phyloP scores from a whole-genome alignment of 2,329 filamentous ascomycete genomes.

The Fusarium fracticaudum region DNA sequence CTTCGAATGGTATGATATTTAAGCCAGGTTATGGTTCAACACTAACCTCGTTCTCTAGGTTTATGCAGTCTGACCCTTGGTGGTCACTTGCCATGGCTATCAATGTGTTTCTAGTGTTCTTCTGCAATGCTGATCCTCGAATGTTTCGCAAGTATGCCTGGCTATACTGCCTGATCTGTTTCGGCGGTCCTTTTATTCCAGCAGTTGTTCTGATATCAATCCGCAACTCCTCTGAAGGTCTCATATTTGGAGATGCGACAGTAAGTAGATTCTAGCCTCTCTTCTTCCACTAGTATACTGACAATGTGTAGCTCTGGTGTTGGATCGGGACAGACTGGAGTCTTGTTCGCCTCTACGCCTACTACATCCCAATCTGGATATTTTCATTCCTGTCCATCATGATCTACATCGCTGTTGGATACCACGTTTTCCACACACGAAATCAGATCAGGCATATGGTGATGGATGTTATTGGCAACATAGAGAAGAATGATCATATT shows the following conservation, averaged over 20 bases:
- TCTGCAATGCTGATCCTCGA: conserved; percentile 64
- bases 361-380: conserved; percentile 69
- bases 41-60: conserved; percentile 60
- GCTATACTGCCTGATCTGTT: conserved; percentile 75
- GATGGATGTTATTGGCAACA: conserved; percentile 37
- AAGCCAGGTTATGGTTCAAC: not conserved
- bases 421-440: conserved; percentile 66
- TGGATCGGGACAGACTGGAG: conserved; percentile 67
- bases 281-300: not conserved
- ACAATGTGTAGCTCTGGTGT: conserved; percentile 62
- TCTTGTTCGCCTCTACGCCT: conserved; percentile 65
- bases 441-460: conserved; percentile 62
- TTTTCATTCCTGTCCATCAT: conserved; percentile 64
- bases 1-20: conserved; percentile 67
- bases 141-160: conserved; percentile 76
- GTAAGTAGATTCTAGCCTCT: conserved; percentile 48
- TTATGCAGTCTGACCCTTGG: conserved; percentile 78
- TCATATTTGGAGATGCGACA: conserved; percentile 65
- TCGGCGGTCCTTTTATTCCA: conserved; percentile 74
- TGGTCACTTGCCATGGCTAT: conserved; percentile 85
- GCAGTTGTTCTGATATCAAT: conserved; percentile 73
- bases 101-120: conserved; percentile 79
- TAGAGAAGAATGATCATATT: conserved; percentile 21
- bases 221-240: conserved; percentile 48
- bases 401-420: conserved; percentile 67